phyloP scores from a whole-genome alignment of 2,329 filamentous ascomycete genomes.

The Colletotrichum sp. region DNA sequence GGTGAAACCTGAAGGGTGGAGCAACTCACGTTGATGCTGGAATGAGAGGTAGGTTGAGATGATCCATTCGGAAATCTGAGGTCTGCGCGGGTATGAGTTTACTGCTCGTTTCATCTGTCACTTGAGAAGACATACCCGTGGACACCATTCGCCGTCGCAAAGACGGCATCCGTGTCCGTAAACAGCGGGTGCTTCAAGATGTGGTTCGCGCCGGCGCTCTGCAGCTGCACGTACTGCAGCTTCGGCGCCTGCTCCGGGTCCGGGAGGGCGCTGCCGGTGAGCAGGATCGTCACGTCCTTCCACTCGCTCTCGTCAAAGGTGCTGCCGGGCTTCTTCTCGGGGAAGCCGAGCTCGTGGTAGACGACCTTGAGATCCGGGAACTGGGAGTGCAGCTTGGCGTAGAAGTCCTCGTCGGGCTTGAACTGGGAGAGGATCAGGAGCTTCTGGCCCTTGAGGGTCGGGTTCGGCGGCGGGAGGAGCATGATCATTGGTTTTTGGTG shows the following conservation, averaged over 20 bases:
- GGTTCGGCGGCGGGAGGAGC: conserved; percentile 16
- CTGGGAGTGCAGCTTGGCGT: conserved; percentile 39
- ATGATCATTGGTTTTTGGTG: conserved; percentile 3
- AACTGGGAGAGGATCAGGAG: conserved; percentile 46
- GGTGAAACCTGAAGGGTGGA: not conserved
- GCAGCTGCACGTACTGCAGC: conserved; percentile 58
- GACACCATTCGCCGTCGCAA: conserved; percentile 64
- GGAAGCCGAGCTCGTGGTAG: conserved; percentile 32
- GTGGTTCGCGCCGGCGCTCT: conserved; percentile 59
- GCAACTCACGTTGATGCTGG: conserved; percentile 51
- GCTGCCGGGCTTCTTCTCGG: conserved; percentile 26
- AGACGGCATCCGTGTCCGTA: conserved; percentile 52
- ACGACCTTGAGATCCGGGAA: conserved; percentile 52
- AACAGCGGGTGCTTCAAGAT: conserved; percentile 52
- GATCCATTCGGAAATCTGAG: conserved; percentile 64
- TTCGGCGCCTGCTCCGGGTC: conserved; percentile 46
- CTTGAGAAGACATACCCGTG: conserved; percentile 45
- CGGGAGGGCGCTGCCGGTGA: conserved; percentile 50
- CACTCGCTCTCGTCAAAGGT: conserved; percentile 43
- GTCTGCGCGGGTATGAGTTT: conserved; percentile 35
- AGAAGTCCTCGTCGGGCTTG: conserved; percentile 33
- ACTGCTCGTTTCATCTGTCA: not conserved
- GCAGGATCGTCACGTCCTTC: conserved; percentile 53
- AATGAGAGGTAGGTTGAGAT: conserved; percentile 55
- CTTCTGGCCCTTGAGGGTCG: conserved; percentile 45